phyloP scores from a whole-genome alignment of 2,329 filamentous ascomycete genomes.

The Hansfordia pulvinata region DNA sequence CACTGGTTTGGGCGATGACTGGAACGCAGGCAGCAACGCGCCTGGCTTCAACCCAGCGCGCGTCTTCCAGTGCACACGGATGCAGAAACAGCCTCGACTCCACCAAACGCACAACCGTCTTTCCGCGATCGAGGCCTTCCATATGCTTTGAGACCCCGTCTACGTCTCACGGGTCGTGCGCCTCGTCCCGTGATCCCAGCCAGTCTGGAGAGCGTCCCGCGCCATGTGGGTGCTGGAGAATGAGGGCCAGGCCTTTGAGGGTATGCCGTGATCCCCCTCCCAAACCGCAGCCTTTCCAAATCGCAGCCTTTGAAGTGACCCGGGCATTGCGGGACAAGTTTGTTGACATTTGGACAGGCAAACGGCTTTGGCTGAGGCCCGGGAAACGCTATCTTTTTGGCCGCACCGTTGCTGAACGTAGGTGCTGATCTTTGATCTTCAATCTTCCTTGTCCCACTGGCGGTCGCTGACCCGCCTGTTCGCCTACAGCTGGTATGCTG shows the following conservation, averaged over 20 bases:
- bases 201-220: too few relatives aligned
- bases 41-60: too few relatives aligned
- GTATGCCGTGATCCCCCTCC: slow-evolving; percentile 12
- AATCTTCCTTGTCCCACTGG: background rate
- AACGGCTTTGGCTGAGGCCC: slow-evolving; percentile 71
- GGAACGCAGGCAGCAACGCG: too few relatives aligned
- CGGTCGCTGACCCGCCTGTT: slow-evolving; percentile 5
- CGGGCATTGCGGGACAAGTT: slow-evolving; percentile 4
- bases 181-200: too few relatives aligned
- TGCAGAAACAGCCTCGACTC: too few relatives aligned
- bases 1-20: too few relatives aligned
- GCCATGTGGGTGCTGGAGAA: slow-evolving; percentile 42
- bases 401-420: slow-evolving; percentile 56
- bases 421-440: slow-evolving; percentile 9
- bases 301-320: background rate
- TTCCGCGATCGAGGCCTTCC: too few relatives aligned
- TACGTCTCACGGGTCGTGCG: too few relatives aligned
- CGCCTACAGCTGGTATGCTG: slow-evolving; percentile 42
- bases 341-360: slow-evolving; percentile 29
- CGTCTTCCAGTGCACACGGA: too few relatives aligned
- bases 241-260: slow-evolving; percentile 32
- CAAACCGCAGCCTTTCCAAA: too few relatives aligned
- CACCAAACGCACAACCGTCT: too few relatives aligned
- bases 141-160: too few relatives aligned
- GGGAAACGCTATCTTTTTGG: slow-evolving; percentile 80